Conservation (phyloP, 495 filamentous ascomycete genomes). For the Lasiosphaeris hirsuta region DNA sequence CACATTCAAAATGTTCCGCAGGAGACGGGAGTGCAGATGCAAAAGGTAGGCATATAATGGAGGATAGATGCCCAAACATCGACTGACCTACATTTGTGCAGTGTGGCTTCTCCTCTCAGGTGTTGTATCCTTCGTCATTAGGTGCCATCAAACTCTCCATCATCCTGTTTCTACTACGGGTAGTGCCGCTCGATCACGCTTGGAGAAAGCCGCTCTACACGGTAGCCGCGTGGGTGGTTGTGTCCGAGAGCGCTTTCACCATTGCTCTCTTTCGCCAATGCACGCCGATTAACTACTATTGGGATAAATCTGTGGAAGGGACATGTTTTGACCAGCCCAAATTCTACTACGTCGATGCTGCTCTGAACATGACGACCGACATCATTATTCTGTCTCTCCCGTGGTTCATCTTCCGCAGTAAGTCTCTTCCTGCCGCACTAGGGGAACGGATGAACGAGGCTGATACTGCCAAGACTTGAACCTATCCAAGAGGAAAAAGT, state of each 20-base stretch:
- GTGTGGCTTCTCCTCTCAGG: slow-evolving; percentile 9
- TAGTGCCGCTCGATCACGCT: background rate
- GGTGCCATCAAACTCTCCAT: slow-evolving; percentile 5
- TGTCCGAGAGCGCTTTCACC: slow-evolving; percentile 6
- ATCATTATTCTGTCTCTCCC: slow-evolving; percentile 4
- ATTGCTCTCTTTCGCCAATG: slow-evolving; percentile 9
- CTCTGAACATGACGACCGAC: slow-evolving; percentile 9
- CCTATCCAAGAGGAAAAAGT: slow-evolving; percentile 3
- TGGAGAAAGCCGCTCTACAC: slow-evolving; percentile 4
- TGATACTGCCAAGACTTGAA: background rate
- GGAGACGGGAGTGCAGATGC: slow-evolving; percentile 7
- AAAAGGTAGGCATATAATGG: background rate
- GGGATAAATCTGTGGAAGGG: slow-evolving; percentile 6
- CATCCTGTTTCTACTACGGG: slow-evolving; percentile 5
- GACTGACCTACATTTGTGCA: background rate
- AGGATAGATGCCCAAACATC: too few relatives aligned
- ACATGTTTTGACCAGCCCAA: slow-evolving; percentile 6
- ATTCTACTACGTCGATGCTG: slow-evolving; percentile 10
- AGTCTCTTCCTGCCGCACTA: background rate
- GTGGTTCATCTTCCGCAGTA: slow-evolving; percentile 11
- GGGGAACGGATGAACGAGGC: background rate
- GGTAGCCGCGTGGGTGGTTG: slow-evolving; percentile 1
- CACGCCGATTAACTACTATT: slow-evolving; percentile 7
- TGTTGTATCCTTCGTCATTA: slow-evolving; percentile 1
- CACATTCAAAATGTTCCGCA: slow-evolving; percentile 2